A percentile compares a stretch with the other conserved stretches of the same genome.
phyloP scores from a whole-genome alignment of 768 basidiomycete species.

The Hortiboletus campestris region DNA sequence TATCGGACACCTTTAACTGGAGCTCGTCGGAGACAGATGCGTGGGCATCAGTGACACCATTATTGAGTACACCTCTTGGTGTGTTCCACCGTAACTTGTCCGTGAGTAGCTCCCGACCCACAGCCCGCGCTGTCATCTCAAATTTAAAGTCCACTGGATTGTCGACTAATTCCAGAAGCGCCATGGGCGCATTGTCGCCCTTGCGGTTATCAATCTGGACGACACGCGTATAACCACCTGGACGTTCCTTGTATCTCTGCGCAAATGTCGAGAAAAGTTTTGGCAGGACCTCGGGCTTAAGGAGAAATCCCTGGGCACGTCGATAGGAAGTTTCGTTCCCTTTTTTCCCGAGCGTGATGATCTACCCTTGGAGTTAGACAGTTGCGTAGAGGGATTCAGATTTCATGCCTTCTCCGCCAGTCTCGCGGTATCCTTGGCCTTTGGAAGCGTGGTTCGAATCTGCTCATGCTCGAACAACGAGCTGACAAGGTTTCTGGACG shows the following conservation, averaged over 20 bases:
- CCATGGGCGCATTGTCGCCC: conserved; percentile 92
- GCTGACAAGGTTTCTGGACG: conserved; percentile 82
- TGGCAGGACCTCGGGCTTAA: conserved; percentile 67
- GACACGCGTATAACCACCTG: conserved; percentile 94
- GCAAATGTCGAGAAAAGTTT: conserved; percentile 83
- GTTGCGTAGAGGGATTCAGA: background rate
- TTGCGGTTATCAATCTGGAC: conserved; percentile 85
- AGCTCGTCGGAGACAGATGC: conserved; percentile 51
- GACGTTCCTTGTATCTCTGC: conserved; percentile 72
- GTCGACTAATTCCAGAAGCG: conserved; percentile 94
- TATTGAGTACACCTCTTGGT: conserved; percentile 48
- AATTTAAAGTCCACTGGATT: conserved; percentile 84
- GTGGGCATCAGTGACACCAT: conserved; percentile 45
- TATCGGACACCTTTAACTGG: conserved; percentile 35
- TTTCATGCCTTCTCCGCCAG: conserved; percentile 82
- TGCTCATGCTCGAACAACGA: conserved; percentile 93
- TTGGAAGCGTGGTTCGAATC: conserved; percentile 93
- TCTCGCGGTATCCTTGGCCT: conserved; percentile 88
- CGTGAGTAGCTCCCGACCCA: conserved; percentile 79
- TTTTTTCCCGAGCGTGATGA: conserved; percentile 91
- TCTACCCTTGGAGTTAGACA: conserved; percentile 39
- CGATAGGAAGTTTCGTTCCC: conserved; percentile 68
- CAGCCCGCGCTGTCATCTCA: conserved; percentile 83
- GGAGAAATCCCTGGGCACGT: conserved; percentile 75
- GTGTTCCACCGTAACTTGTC: conserved; percentile 47